Evolutionary conservation across 1,284 basidiomycete species (phyloP).

Genomic region (Fomitopsis schrenkii): DNA sequence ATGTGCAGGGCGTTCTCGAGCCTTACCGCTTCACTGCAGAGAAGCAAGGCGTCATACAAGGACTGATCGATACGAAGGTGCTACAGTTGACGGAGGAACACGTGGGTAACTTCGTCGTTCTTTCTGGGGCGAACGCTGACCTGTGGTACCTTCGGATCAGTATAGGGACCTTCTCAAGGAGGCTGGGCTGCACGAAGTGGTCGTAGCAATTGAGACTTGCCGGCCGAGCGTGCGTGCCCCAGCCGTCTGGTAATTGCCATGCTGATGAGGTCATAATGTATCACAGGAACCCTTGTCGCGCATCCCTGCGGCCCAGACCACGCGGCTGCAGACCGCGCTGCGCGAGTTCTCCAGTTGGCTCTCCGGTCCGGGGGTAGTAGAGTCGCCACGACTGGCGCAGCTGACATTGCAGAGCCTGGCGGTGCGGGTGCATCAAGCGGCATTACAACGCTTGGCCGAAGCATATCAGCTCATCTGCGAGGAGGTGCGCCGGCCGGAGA

Average conservation of each 20-base stretch:
- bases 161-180: conserved; percentile 69
- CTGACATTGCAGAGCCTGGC: conserved; percentile 68
- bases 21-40: conserved; percentile 68
- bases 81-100: conserved; percentile 75
- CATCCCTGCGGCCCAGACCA: conserved; percentile 52
- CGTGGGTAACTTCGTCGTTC: conserved; percentile 43
- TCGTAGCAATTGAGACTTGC: conserved; percentile 53
- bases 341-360: conserved; percentile 66
- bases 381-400: conserved; percentile 72
- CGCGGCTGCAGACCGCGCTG: conserved; percentile 50
- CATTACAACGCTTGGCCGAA: conserved; percentile 60
- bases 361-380: conserved; percentile 66
- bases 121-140: background rate
- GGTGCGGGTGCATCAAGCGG: conserved; percentile 68
- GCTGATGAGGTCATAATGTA: background rate
- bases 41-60: conserved; percentile 56
- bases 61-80: conserved; percentile 62
- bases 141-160: conserved; percentile 34
- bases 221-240: conserved; percentile 44
- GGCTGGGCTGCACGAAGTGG: conserved; percentile 68
- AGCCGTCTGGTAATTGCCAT: background rate
- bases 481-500: conserved; percentile 68
- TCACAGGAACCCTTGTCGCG: conserved; percentile 69
- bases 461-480: conserved; percentile 73
- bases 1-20: conserved; percentile 71